Percentiles rank a stretch among this genome's conserved stretches.
phyloP scores from a whole-genome alignment of 169 alveolate genomes.

The Toxoplasma gondii region DNA sequence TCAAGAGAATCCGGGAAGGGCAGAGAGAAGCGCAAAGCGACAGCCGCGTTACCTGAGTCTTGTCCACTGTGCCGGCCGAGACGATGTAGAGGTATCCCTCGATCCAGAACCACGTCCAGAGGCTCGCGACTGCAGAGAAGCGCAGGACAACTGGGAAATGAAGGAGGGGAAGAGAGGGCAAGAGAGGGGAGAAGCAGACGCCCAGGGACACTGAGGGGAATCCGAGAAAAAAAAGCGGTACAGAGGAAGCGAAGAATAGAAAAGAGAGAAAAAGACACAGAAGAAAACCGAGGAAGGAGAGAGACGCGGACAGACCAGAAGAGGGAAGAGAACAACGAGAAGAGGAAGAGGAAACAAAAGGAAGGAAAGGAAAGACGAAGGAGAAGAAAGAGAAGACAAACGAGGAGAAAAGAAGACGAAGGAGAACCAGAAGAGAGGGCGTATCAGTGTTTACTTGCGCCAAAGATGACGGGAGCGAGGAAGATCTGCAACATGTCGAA shows the following conservation, averaged over 20 bases:
- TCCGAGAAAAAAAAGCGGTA: background rate
- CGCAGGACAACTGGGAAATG: background rate
- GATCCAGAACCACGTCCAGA: conserved; percentile 60
- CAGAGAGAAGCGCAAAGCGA: no score
- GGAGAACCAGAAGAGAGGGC: background rate
- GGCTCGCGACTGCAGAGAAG: conserved; percentile 32
- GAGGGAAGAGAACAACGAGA: background rate
- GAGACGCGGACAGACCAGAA: background rate
- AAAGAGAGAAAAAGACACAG: background rate
- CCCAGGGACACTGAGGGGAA: background rate
- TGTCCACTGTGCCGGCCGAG: conserved; percentile 53
- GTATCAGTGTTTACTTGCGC: conserved; percentile 25
- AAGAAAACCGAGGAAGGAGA: background rate
- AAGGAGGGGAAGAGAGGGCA: background rate
- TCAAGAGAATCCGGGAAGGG: no score
- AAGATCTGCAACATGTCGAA: conserved; percentile 61
- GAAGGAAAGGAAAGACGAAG: background rate
- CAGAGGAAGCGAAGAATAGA: background rate
- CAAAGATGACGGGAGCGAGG: conserved; percentile 56
- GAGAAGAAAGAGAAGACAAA: background rate
- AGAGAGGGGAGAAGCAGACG: background rate
- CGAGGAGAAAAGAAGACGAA: background rate
- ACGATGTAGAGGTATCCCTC: conserved; percentile 54
- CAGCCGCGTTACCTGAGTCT: conserved; percentile 33
- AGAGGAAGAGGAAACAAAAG: background rate